phyloP scores from a whole-genome alignment of 306 rosid genomes.

The Trifolium subterraneum region DNA sequence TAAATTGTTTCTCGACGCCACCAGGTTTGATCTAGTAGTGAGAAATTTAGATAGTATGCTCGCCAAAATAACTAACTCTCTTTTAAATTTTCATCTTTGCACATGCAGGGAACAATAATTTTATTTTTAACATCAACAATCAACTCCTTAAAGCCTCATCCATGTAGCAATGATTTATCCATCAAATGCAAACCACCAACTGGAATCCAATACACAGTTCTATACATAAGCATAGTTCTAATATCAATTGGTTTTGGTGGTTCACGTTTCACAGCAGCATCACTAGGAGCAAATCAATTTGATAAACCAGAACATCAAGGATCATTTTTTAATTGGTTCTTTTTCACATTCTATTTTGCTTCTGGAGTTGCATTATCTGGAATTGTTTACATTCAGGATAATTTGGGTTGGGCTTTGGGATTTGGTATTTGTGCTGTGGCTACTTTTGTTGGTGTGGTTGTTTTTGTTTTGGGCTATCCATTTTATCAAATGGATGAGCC shows the following conservation, averaged over 20 bases:
- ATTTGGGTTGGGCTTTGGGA: slow-evolving; percentile 50
- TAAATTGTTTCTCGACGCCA: too few species aligned
- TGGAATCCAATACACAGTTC: slow-evolving; percentile 29
- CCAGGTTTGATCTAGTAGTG: too few species aligned
- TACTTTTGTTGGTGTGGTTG: slow-evolving; percentile 24
- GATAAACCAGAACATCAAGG: slow-evolving; percentile 41
- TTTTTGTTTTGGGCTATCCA: slow-evolving; percentile 42
- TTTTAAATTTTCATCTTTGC: not conserved
- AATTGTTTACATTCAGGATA: slow-evolving; percentile 50
- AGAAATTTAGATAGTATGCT: too few species aligned
- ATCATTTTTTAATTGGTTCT: slow-evolving; percentile 59
- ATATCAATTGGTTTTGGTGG: slow-evolving; percentile 54
- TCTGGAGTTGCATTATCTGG: slow-evolving; percentile 31
- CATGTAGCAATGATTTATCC: slow-evolving; percentile 39
- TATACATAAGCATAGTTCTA: slow-evolving; percentile 41
- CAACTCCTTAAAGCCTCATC: slow-evolving; percentile 44
- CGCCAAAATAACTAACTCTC: too few species aligned
- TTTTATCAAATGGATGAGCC: slow-evolving; percentile 45
- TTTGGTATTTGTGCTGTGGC: slow-evolving; percentile 43
- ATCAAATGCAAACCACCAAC: slow-evolving; percentile 46
- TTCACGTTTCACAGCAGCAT: slow-evolving; percentile 51
- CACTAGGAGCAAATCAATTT: slow-evolving; percentile 56
- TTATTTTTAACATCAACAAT: slow-evolving; percentile 45
- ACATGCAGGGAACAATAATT: slow-evolving; percentile 47
- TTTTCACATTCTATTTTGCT: slow-evolving; percentile 29